Conservation (phyloP, 164 flowering plant species). For the Vitis riparia region DNA sequence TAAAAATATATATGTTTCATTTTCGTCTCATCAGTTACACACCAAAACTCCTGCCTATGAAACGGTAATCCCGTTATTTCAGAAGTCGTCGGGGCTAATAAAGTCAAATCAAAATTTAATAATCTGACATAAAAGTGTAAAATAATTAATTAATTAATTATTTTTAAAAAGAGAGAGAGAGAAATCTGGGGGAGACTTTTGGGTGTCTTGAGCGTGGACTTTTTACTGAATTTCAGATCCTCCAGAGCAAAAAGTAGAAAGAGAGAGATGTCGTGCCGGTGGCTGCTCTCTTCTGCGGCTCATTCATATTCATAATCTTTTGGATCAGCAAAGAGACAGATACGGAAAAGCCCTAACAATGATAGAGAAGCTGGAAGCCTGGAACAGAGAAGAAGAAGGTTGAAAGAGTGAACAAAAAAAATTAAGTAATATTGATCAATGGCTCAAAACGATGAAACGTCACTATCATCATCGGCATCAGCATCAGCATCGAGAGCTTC, state of each 20-base stretch:
- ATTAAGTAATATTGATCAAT: conserved; percentile 9
- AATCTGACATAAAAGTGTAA: too few relatives aligned
- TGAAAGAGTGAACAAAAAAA: neutral
- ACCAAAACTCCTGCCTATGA: too few relatives aligned
- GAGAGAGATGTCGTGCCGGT: neutral
- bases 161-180: too few relatives aligned
- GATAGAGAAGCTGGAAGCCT: too few relatives aligned
- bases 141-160: too few relatives aligned
- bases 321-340: neutral
- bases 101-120: too few relatives aligned
- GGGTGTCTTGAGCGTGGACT: conserved; percentile 31
- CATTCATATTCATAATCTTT: too few relatives aligned
- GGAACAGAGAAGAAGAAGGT: neutral
- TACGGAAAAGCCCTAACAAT: neutral
- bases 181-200: neutral
- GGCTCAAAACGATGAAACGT: conserved; percentile 27
- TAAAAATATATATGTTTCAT: too few relatives aligned
- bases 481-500: conserved; percentile 8
- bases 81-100: too few relatives aligned
- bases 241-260: neutral
- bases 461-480: neutral
- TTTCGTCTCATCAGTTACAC: too few relatives aligned
- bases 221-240: conserved; percentile 30
- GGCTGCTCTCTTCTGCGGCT: too few relatives aligned
- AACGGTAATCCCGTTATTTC: too few relatives aligned